Base-by-base conservation (phyloP, 129 eudicot genomes). In the Flaveria bidentis region DNA sequence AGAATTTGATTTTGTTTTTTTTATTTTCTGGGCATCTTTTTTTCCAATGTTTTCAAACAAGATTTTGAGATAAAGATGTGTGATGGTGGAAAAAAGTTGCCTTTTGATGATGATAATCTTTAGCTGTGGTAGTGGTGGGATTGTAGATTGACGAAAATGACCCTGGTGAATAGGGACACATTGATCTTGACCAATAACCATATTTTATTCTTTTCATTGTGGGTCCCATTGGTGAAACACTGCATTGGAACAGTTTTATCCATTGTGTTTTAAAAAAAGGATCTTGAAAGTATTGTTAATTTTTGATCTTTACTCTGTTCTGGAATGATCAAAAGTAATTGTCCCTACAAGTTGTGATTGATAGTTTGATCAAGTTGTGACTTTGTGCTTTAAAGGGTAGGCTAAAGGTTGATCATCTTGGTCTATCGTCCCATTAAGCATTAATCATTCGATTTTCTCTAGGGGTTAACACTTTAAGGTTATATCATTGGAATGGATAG, bases 101-200 rank as follows among this genome's bases (percentile, higher is more conserved):
- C 81, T 80, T 81, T 82, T 77, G 85, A 80, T 79, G 77, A 36
- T 78, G 84, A 82, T 79, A 13, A 73, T 52, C 62, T 55, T 74
- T 74, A 73, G 75, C 47, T 72, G 67, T 45, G 9, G 7, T 36
- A 5, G 41, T 5, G 71, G 10, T 3, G 15, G 30, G 78, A 65
- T 25, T 0, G 33, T 75, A 77, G 81, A 36, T 5, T 4, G 85
- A 80, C 88, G 18, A 77, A 56, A 78, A 9, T 75, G 73, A 49
- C 88, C 86, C 71, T 67, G 71, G 86, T 56, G 69, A 77, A 46
- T 60, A 16, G 17, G 1, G 18, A 75, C 80, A 25, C 82, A 41
- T 50, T 47, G 67, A 73, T 51, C 81, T 76, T 78, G 78, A 81
- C 79, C 74, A 58, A 71, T 33, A 9, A 20, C 69, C 65, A 45